Percentiles rank a stretch among this genome's conserved stretches.
Conservation (phyloP, 2,329 filamentous ascomycete genomes). For the Claviceps digitariae region DNA sequence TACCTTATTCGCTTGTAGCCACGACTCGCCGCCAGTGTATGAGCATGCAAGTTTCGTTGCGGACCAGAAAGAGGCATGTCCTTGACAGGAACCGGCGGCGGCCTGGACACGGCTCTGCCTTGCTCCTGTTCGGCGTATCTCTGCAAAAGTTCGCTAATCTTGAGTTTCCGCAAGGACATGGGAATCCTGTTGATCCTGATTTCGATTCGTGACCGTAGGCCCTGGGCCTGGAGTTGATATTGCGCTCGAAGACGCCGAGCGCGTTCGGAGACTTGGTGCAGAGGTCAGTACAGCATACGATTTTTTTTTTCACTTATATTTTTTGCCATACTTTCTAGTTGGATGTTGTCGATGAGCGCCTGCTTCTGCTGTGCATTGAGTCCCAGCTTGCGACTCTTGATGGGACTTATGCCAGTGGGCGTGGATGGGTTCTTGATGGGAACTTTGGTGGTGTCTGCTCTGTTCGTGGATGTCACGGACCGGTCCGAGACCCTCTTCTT, state of each 20-base stretch:
- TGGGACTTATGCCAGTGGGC: conserved; percentile 39
- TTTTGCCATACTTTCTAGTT: conserved; percentile 60
- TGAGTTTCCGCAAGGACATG: conserved; percentile 59
- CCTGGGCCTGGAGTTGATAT: conserved; percentile 77
- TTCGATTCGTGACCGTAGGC: conserved; percentile 73
- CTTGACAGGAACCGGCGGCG: conserved; percentile 38
- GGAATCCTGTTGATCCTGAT: conserved; percentile 91
- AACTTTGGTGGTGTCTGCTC: conserved; percentile 11
- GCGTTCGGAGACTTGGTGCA: conserved; percentile 60
- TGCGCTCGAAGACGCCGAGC: conserved; percentile 78
- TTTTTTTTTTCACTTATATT: neutral
- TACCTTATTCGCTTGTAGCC: conserved; percentile 40
- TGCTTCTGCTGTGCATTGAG: conserved; percentile 67
- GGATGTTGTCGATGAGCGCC: conserved; percentile 75
- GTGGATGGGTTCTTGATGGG: conserved; percentile 22
- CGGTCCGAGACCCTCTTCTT: conserved; percentile 19
- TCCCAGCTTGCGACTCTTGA: conserved; percentile 45
- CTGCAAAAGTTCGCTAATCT: conserved; percentile 63
- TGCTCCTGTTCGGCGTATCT: conserved; percentile 35
- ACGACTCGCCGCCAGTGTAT: conserved; percentile 12
- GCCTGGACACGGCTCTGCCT: conserved; percentile 22
- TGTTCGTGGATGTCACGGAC: conserved; percentile 5
- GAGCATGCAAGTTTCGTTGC: conserved; percentile 18
- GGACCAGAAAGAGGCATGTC: conserved; percentile 26
- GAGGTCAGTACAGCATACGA: neutral